These are phyloP conservation scores for Fusarium anguioides DNA, from an alignment of 2,329 filamentous ascomycete species.

Conservation along the genomic window DNA sequence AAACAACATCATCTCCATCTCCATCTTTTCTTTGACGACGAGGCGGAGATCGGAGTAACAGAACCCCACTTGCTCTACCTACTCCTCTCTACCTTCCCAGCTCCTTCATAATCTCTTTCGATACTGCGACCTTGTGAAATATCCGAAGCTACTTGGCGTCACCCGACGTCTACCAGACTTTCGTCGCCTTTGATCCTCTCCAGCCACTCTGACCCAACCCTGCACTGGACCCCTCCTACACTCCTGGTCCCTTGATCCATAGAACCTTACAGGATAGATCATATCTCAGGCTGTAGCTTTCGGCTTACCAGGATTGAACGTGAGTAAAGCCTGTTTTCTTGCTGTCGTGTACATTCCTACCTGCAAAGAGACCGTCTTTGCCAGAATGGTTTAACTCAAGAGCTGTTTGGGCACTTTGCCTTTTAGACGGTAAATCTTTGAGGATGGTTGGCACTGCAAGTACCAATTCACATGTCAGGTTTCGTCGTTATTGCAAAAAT, in stretches of 20 bases:
- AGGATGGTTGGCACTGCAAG: background rate
- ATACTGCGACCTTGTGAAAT: slow-evolving; percentile 15
- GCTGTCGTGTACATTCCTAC: slow-evolving; percentile 5
- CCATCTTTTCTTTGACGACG: slow-evolving; percentile 18
- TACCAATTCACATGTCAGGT: background rate
- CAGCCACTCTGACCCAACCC: slow-evolving; percentile 3
- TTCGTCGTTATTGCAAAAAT: background rate
- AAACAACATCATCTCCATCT: slow-evolving; percentile 5
- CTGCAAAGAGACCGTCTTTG: slow-evolving; percentile 4
- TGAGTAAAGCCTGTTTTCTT: slow-evolving; percentile 31
- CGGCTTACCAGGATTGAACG: slow-evolving; percentile 28
- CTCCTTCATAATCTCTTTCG: slow-evolving; percentile 29
- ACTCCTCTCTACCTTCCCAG: slow-evolving; percentile 24
- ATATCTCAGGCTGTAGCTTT: slow-evolving; percentile 28
- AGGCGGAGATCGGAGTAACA: slow-evolving; percentile 36
- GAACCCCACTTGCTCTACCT: slow-evolving; percentile 38
- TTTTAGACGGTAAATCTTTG: background rate
- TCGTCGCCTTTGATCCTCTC: background rate
- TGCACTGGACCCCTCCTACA: slow-evolving; percentile 1
- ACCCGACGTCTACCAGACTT: background rate
- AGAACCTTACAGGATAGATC: slow-evolving; percentile 26
- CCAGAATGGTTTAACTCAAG: background rate
- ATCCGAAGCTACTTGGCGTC: slow-evolving; percentile 8
- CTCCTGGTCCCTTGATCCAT: slow-evolving; percentile 8
- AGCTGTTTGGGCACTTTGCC: background rate